These are phyloP conservation scores for Podaxis sp. DNA, from an alignment of 768 basidiomycete species.

Conservation along the genomic window DNA sequence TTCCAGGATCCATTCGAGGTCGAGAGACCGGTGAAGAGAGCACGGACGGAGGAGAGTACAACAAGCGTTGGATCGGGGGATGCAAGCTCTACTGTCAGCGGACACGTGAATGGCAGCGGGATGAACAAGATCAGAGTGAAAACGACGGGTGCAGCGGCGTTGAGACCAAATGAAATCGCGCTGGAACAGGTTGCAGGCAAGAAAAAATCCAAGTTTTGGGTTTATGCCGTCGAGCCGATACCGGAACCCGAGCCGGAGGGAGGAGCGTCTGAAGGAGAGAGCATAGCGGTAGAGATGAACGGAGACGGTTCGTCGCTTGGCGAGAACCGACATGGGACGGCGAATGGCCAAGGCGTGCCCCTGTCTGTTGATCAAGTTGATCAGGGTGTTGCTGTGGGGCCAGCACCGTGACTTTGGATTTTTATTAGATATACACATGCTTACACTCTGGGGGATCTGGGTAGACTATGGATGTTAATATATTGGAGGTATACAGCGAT, in stretches of 20 bases:
- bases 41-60: slow-evolving; percentile 75
- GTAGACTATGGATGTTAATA: slow-evolving; percentile 5
- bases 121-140: slow-evolving; percentile 46
- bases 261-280: background rate
- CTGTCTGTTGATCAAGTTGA: background rate
- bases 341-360: background rate
- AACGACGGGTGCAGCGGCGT: slow-evolving; percentile 57
- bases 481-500: background rate
- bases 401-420: background rate
- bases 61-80: slow-evolving; percentile 57
- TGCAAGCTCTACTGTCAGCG: slow-evolving; percentile 26
- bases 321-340: slow-evolving; percentile 8
- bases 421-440: background rate
- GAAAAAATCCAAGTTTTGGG: slow-evolving; percentile 87
- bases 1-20: slow-evolving; percentile 54
- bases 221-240: slow-evolving; percentile 80
- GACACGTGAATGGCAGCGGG: slow-evolving; percentile 24
- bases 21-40: slow-evolving; percentile 60
- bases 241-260: slow-evolving; percentile 31
- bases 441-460: background rate
- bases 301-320: background rate
- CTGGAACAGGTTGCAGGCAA: slow-evolving; percentile 75
- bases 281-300: background rate
- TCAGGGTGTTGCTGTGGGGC: background rate
- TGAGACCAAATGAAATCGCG: slow-evolving; percentile 74